Evolutionary conservation across 306 rosid species (phyloP).

Genomic region (Malus fusca): DNA sequence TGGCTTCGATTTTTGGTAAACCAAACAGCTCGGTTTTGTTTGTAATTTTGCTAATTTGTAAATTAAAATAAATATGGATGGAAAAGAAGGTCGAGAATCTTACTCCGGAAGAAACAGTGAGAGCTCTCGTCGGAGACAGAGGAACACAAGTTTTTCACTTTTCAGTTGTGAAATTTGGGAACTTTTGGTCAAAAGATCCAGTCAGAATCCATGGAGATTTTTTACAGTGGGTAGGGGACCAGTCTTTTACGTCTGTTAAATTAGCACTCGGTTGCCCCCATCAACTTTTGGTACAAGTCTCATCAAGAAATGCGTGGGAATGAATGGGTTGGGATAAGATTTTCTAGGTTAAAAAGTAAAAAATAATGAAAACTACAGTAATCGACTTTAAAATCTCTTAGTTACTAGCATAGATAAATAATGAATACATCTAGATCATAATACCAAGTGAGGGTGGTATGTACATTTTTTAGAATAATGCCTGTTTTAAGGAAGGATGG

Average conservation of each 20-base stretch:
- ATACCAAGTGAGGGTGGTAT: fast-evolving
- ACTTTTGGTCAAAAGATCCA: background rate
- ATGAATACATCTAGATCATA: fast-evolving
- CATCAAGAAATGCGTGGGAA: background rate
- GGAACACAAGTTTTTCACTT: background rate
- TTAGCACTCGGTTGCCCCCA: background rate
- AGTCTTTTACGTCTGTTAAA: background rate
- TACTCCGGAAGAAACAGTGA: too few relatives aligned
- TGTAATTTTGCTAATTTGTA: background rate
- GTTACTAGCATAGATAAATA: too few relatives aligned
- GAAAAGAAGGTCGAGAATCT: background rate
- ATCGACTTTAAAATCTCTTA: too few relatives aligned
- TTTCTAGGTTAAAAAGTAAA: background rate
- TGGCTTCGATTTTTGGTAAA: background rate
- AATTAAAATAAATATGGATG: background rate
- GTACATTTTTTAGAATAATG: too few relatives aligned
- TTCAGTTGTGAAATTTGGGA: background rate
- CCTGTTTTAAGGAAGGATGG: too few relatives aligned
- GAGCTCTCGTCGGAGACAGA: background rate
- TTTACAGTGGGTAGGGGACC: background rate
- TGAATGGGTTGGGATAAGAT: background rate
- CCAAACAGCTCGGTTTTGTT: background rate
- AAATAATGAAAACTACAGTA: background rate
- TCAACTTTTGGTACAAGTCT: background rate
- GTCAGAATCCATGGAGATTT: background rate